These are phyloP conservation scores for Geranium rotundifolium DNA, from an alignment of 345 rosid genomes.

Conservation along the genomic window DNA sequence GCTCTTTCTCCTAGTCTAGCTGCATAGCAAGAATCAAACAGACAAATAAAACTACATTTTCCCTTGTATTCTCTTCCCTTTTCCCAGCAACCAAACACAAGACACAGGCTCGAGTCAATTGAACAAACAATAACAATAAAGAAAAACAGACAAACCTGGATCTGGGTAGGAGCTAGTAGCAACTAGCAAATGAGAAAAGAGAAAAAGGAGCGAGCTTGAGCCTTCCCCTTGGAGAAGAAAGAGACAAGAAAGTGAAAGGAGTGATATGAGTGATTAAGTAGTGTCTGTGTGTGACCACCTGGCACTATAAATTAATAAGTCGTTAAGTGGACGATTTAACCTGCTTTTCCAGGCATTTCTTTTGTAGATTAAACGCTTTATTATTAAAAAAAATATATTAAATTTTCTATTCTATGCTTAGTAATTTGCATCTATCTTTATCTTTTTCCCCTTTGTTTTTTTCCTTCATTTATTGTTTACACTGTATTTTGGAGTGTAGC, in stretches of 20 bases:
- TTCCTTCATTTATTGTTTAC: too few relatives aligned
- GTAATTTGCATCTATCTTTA: too few relatives aligned
- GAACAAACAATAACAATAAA: too few relatives aligned
- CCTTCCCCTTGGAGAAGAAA: not conserved
- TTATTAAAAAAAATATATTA: too few relatives aligned
- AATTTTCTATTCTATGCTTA: too few relatives aligned
- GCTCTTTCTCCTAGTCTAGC: not conserved
- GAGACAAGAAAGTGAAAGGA: not conserved
- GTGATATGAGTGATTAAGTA: not conserved
- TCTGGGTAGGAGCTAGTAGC: not conserved
- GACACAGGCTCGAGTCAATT: conserved; percentile 9
- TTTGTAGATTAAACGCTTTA: too few relatives aligned
- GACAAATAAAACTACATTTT: not conserved
- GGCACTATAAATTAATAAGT: not conserved
- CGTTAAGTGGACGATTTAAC: not conserved
- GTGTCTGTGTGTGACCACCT: not conserved
- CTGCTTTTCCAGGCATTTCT: too few relatives aligned
- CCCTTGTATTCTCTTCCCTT: conserved; percentile 1
- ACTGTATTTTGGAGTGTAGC: too few relatives aligned
- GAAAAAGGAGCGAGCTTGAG: not conserved
- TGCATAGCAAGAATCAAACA: not conserved
- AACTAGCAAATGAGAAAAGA: not conserved
- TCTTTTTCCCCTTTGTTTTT: too few relatives aligned
- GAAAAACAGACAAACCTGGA: not conserved
- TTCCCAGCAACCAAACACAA: conserved; percentile 13